phyloP scores from a whole-genome alignment of 768 basidiomycete species.

The Rubroboletus satanas region DNA sequence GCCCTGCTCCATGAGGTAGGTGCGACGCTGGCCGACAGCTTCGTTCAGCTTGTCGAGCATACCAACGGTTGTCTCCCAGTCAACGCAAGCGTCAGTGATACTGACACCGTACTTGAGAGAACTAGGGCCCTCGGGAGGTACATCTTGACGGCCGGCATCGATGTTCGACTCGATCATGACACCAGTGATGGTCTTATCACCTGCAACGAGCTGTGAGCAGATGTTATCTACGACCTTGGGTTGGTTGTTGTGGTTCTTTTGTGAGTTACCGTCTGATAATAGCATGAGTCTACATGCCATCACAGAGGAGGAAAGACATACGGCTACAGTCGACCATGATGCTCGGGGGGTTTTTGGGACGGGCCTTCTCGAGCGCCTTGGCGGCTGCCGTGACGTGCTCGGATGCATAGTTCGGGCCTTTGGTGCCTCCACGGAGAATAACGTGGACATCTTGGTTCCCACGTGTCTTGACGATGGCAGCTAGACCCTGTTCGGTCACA shows the following conservation, averaged over 20 bases:
- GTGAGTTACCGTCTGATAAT: slow-evolving; percentile 83
- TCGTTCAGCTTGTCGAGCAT: slow-evolving; percentile 74
- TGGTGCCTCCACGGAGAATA: slow-evolving; percentile 90
- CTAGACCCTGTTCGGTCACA: slow-evolving; percentile 81
- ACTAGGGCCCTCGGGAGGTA: slow-evolving; percentile 66
- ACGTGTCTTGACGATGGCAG: slow-evolving; percentile 90
- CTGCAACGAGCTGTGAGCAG: slow-evolving; percentile 68
- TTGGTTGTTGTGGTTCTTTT: slow-evolving; percentile 92
- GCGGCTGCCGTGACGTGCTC: slow-evolving; percentile 68
- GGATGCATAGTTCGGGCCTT: slow-evolving; percentile 82
- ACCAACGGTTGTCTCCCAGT: slow-evolving; percentile 72
- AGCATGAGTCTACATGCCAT: background rate
- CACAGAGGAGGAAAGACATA: slow-evolving; percentile 34
- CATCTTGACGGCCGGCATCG: slow-evolving; percentile 86
- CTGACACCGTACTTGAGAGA: slow-evolving; percentile 76
- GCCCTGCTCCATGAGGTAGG: slow-evolving; percentile 23
- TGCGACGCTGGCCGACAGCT: slow-evolving; percentile 29
- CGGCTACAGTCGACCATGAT: slow-evolving; percentile 89
- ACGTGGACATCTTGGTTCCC: slow-evolving; percentile 90
- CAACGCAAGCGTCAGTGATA: slow-evolving; percentile 90
- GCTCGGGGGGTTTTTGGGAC: slow-evolving; percentile 49
- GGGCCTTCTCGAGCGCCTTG: slow-evolving; percentile 61
- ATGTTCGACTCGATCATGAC: slow-evolving; percentile 98
- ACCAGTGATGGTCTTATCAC: slow-evolving; percentile 73
- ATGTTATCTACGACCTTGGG: slow-evolving; percentile 72